Evolutionary conservation across 2,329 filamentous ascomycete species (phyloP).

Genomic region (Cytospora piceae): DNA sequence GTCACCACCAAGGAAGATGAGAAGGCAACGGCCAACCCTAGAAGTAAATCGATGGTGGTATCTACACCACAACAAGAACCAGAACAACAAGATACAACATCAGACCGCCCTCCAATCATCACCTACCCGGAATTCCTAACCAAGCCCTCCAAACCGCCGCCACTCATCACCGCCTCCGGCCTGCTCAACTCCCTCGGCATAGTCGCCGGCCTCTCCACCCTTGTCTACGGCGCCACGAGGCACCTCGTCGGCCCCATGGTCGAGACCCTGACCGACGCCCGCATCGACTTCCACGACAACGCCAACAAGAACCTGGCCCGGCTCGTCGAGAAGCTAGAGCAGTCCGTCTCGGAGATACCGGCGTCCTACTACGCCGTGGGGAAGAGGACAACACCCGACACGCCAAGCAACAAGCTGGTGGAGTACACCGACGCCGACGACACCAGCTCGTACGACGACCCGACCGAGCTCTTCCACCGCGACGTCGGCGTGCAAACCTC

Average conservation of each 20-base stretch:
- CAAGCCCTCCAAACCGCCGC: constrained; percentile 58
- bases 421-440: constrained; percentile 36
- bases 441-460: constrained; percentile 61
- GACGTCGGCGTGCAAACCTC: constrained; percentile 81
- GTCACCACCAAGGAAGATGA: neutral
- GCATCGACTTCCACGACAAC: constrained; percentile 55
- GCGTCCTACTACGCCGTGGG: constrained; percentile 32
- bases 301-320: constrained; percentile 50
- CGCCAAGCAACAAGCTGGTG: constrained; percentile 28
- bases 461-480: constrained; percentile 79
- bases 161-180: constrained; percentile 63
- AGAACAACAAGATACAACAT: constrained; percentile 34
- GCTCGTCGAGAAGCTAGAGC: constrained; percentile 57
- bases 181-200: constrained; percentile 64
- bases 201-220: constrained; percentile 60
- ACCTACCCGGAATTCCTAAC: constrained; percentile 73
- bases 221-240: constrained; percentile 72
- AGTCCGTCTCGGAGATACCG: constrained; percentile 65
- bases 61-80: constrained; percentile 14
- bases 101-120: constrained; percentile 62
- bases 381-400: constrained; percentile 31
- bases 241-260: constrained; percentile 69
- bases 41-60: constrained; percentile 10
- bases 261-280: constrained; percentile 54
- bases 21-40: constrained; percentile 23